phyloP scores from a whole-genome alignment of 2,329 filamentous ascomycete genomes.

The Aspergillus vadensis region DNA sequence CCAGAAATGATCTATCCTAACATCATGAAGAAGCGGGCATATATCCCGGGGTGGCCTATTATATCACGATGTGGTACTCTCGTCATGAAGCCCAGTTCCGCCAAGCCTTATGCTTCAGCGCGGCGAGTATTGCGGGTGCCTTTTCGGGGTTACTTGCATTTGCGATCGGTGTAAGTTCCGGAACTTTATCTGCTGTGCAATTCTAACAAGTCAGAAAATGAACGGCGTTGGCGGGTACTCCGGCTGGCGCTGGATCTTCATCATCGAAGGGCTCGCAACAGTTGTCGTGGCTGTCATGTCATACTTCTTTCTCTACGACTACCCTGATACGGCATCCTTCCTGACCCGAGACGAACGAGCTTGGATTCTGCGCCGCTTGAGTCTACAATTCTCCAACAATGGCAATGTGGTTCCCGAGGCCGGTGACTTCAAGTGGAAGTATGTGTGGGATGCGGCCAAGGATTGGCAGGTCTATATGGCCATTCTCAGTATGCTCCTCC shows the following conservation, averaged over 20 bases:
- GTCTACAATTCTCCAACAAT: constrained; percentile 34
- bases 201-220: constrained; percentile 43
- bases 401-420: constrained; percentile 32
- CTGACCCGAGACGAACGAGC: constrained; percentile 44
- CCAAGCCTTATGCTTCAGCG: constrained; percentile 51
- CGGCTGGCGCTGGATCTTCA: constrained; percentile 56
- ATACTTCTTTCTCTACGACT: constrained; percentile 51
- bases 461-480: constrained; percentile 48
- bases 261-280: constrained; percentile 52
- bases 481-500: constrained; percentile 36
- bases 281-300: constrained; percentile 45
- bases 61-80: constrained; percentile 51
- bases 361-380: constrained; percentile 42
- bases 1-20: not conserved
- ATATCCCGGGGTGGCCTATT: constrained; percentile 48
- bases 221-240: constrained; percentile 50
- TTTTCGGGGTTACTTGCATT: constrained; percentile 56
- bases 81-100: constrained; percentile 47
- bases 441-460: constrained; percentile 42
- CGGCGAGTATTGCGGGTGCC: constrained; percentile 53
- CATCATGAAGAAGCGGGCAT: constrained; percentile 40
- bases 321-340: constrained; percentile 47
- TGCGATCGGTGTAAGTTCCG: constrained; percentile 47
- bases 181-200: not conserved
- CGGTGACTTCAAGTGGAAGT: constrained; percentile 40